Base-by-base conservation (phyloP, 176 grass and related monocot species). In the Phyllostachys edulis region DNA sequence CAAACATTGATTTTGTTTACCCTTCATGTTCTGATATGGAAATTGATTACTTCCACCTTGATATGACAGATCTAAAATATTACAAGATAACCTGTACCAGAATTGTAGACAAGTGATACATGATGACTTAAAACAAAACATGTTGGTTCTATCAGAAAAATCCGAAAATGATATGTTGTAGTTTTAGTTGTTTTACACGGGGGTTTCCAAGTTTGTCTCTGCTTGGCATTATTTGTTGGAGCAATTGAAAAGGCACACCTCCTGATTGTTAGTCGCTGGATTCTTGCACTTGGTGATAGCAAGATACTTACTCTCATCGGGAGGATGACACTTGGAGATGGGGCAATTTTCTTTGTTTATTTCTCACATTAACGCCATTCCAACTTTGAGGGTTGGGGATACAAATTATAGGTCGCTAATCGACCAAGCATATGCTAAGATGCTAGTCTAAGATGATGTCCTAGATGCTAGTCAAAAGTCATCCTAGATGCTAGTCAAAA, bases 41-140 rank as follows among this genome's bases (percentile, higher is more conserved):
- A 46, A 32, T 71, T 44, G 39, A 72, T 46, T 32, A 40, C 41
- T 26, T 15, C 37, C 55, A 17, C 23, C 18, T 52, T 38, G 34
- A 80, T 16, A 12, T 40, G 5, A 49, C 32, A 47, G 13, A 36
- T 20, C 27, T 38, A 72, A 36, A 71, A 34, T 14, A 45, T 16
- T 4, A 52, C 17, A 52, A 82, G 27, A 64, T 71, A 38, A 71
- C 8, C 5, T 40, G 2, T 67, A 67, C 36, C 37, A 37, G 83
- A 85, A 61, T 70, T 45, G 2, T 34, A 61, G 51, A 71, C 26
- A 32, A 73, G 7, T 73, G 60, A 51, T 59, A 56, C 67, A 73
- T 47, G 29, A 73, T 71, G 11, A 32, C 16, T 55, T 23, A 54
- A 54, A 46, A 63, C n/a, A 68, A 57, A 57, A 57, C 7, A 63